phyloP scores from a whole-genome alignment of 1,284 basidiomycete genomes.

The Meira nashicola region DNA sequence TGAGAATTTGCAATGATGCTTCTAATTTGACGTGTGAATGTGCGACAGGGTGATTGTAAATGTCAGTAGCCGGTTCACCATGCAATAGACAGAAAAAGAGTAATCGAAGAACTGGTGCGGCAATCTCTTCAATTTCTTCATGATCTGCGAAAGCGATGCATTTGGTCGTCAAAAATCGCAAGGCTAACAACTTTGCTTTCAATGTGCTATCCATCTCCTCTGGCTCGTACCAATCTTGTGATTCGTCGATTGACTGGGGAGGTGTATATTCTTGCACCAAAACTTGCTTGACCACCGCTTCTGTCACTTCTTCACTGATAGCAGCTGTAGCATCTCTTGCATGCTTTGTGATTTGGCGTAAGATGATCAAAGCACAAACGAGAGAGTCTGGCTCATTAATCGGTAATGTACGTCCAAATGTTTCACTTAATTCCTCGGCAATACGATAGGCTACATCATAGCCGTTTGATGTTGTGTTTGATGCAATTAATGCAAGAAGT shows the following conservation, averaged over 20 bases:
- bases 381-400: slow-evolving; percentile 60
- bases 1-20: slow-evolving; percentile 74
- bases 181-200: slow-evolving; percentile 25
- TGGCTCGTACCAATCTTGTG: slow-evolving; percentile 38
- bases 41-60: slow-evolving; percentile 30
- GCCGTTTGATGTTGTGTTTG: slow-evolving; percentile 9
- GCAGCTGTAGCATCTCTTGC: slow-evolving; percentile 71
- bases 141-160: slow-evolving; percentile 27
- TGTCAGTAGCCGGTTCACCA: slow-evolving; percentile 28
- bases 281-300: slow-evolving; percentile 61
- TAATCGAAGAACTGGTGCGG: slow-evolving; percentile 36
- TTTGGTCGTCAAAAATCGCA: slow-evolving; percentile 34
- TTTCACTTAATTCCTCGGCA: slow-evolving; percentile 54
- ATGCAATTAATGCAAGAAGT: slow-evolving; percentile 59
- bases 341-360: slow-evolving; percentile 70
- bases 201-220: slow-evolving; percentile 23
- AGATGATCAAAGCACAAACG: slow-evolving; percentile 66
- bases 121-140: slow-evolving; percentile 18
- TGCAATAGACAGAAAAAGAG: slow-evolving; percentile 32
- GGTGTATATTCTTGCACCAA: slow-evolving; percentile 16
- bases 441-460: slow-evolving; percentile 18
- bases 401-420: slow-evolving; percentile 62
- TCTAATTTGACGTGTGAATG: slow-evolving; percentile 65
- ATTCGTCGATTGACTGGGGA: slow-evolving; percentile 18
- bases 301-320: slow-evolving; percentile 70